Percentiles rank a stretch among this genome's conserved stretches.
Evolutionary conservation across 202 grass and related monocot genomes (phyloP).

Genomic region (Bolboschoenoplectus hybrid): DNA sequence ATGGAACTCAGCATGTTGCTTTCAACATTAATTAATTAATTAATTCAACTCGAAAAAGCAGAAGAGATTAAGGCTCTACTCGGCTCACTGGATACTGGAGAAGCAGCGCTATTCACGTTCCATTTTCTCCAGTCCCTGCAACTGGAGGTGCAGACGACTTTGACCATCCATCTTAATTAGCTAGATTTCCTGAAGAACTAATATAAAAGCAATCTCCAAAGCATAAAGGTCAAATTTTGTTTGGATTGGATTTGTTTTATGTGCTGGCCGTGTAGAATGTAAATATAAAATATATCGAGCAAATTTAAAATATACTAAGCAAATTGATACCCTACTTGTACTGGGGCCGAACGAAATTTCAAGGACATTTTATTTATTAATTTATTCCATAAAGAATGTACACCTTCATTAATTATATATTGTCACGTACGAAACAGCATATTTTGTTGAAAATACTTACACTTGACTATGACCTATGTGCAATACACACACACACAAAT

Average conservation of each 20-base stretch:
- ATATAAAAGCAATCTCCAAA: slow-evolving; percentile 18
- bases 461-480: neutral
- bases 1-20: neutral
- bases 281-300: too few relatives aligned
- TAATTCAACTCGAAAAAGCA: too few relatives aligned
- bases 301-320: too few relatives aligned
- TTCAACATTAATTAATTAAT: neutral
- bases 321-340: neutral
- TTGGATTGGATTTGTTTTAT: neutral
- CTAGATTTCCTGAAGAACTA: neutral
- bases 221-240: neutral
- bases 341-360: too few relatives aligned
- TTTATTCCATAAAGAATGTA: neutral
- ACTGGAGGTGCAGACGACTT: neutral
- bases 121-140: neutral
- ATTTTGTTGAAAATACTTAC: slow-evolving; percentile 10
- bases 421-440: neutral
- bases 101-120: neutral
- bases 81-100: slow-evolving; percentile 2
- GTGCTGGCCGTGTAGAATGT: too few relatives aligned
- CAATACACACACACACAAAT: neutral
- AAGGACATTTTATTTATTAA: neutral
- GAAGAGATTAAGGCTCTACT: neutral
- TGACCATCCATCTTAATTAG: neutral
- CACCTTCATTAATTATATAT: neutral